A percentile compares a stretch with the other conserved stretches of the same genome.
These are phyloP conservation scores for Didymosphaeria variabile DNA, from an alignment of 2,329 filamentous ascomycete species.

Conservation along the genomic window DNA sequence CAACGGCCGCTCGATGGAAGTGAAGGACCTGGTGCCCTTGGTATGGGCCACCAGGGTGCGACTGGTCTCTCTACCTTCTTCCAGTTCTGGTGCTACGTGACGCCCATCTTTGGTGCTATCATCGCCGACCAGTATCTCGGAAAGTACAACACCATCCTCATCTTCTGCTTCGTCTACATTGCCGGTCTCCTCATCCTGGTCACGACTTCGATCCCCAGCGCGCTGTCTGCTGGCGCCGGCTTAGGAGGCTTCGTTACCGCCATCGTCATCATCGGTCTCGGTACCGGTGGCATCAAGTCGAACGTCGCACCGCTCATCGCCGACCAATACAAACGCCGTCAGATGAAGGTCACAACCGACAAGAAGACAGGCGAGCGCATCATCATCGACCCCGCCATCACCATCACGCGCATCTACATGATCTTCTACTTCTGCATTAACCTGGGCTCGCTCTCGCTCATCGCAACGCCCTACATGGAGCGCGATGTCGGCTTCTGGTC, in stretches of 20 bases:
- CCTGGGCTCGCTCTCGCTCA: conserved; percentile 71
- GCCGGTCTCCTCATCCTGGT: conserved; percentile 74
- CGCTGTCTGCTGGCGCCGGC: conserved; percentile 68
- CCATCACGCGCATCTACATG: conserved; percentile 61
- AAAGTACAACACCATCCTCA: conserved; percentile 75
- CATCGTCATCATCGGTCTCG: conserved; percentile 74
- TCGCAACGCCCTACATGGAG: conserved; percentile 77
- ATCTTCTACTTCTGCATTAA: conserved; percentile 80
- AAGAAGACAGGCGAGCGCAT: conserved; percentile 56
- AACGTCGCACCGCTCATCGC: conserved; percentile 69
- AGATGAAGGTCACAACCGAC: conserved; percentile 54
- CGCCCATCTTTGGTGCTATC: conserved; percentile 58
- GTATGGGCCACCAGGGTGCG: conserved; percentile 56
- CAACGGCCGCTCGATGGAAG: conserved; percentile 50
- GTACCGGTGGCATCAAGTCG: conserved; percentile 83
- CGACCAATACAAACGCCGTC: conserved; percentile 56
- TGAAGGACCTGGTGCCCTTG: conserved; percentile 52
- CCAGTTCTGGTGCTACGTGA: conserved; percentile 53
- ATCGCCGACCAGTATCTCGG: conserved; percentile 75
- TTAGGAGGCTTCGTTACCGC: conserved; percentile 70
- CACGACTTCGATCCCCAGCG: conserved; percentile 69
- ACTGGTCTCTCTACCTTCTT: conserved; percentile 59
- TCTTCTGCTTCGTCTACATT: conserved; percentile 71
- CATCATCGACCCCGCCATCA: conserved; percentile 58
- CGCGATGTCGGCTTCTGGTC: conserved; percentile 75